A percentile compares a stretch with the other conserved stretches of the same genome.
phyloP scores from a whole-genome alignment of 2,329 filamentous ascomycete genomes.

The Chaetoscypha palmicola region DNA sequence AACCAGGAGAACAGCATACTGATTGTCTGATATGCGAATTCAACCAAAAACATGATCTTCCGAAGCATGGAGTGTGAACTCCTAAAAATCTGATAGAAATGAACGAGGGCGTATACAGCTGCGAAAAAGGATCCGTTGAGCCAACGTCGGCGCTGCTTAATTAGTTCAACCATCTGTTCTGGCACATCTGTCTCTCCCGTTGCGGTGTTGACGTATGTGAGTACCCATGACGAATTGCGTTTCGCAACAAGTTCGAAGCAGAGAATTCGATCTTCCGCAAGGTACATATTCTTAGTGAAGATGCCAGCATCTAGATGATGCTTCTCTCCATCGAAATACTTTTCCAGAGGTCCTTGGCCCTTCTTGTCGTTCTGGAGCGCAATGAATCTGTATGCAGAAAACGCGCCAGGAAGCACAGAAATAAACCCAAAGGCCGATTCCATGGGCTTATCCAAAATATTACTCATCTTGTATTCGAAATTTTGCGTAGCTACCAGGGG shows the following conservation, averaged over 20 bases:
- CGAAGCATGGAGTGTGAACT: conserved; percentile 60
- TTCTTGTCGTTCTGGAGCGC: conserved; percentile 63
- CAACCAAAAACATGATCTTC: conserved; percentile 61
- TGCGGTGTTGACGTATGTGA: conserved; percentile 65
- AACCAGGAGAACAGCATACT: conserved; percentile 65
- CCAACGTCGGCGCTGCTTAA: conserved; percentile 65
- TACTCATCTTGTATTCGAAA: conserved; percentile 26
- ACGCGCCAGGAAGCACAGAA: conserved; percentile 47
- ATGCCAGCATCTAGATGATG: conserved; percentile 51
- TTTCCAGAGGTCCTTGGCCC: conserved; percentile 61
- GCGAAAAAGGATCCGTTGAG: conserved; percentile 70
- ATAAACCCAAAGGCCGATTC: conserved; percentile 25
- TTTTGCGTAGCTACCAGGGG: conserved; percentile 24
- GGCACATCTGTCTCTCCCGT: conserved; percentile 68
- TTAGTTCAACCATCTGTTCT: conserved; percentile 62
- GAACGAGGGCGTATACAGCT: conserved; percentile 63
- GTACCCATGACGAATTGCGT: conserved; percentile 60
- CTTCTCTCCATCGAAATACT: conserved; percentile 68
- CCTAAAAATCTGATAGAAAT: conserved; percentile 62
- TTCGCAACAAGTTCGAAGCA: conserved; percentile 66
- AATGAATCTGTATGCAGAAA: conserved; percentile 64
- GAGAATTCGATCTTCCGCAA: conserved; percentile 53
- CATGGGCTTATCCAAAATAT: conserved; percentile 25
- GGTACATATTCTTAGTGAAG: conserved; percentile 64
- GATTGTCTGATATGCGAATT: conserved; percentile 64